A percentile compares a stretch with the other conserved stretches of the same genome.
phyloP scores from a whole-genome alignment of 192 early-diverging fungal genomes.

The Coemansia sp. region DNA sequence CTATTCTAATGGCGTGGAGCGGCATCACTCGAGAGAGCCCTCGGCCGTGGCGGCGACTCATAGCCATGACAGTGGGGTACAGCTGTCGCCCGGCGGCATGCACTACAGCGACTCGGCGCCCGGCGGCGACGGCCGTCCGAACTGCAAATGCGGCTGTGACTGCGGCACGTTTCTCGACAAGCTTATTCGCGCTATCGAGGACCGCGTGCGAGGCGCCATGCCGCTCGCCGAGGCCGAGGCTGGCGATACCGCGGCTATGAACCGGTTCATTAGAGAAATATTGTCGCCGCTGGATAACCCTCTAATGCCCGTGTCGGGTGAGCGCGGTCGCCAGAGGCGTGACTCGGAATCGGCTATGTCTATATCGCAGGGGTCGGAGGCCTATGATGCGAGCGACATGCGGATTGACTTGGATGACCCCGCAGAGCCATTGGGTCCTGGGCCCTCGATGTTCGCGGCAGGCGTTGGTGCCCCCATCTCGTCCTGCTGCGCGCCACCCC shows the following conservation, averaged over 20 bases:
- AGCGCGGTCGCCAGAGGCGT: background rate
- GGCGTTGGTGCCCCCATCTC: background rate
- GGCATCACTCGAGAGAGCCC: background rate
- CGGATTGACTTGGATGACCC: background rate
- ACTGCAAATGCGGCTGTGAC: slow-evolving; percentile 52
- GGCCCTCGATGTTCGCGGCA: background rate
- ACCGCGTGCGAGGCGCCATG: slow-evolving; percentile 24
- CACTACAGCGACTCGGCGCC: background rate
- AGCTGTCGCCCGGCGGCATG: background rate
- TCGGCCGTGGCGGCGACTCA: background rate
- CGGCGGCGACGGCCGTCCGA: slow-evolving; percentile 10
- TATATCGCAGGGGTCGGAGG: background rate
- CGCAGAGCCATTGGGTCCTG: background rate
- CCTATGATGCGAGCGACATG: background rate
- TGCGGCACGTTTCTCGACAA: slow-evolving; percentile 39
- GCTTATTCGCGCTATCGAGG: slow-evolving; percentile 40
- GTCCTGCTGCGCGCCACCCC: background rate
- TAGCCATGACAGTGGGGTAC: background rate
- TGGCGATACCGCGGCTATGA: slow-evolving; percentile 2
- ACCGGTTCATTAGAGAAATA: slow-evolving; percentile 31
- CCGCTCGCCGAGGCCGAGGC: slow-evolving; percentile 3
- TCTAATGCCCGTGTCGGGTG: background rate
- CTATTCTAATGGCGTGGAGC: background rate
- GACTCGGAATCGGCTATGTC: background rate
- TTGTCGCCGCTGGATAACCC: slow-evolving; percentile 24